Evolutionary conservation across 2,329 filamentous ascomycete genomes (phyloP).

Genomic region (Cucurbitaria berberidis): DNA sequence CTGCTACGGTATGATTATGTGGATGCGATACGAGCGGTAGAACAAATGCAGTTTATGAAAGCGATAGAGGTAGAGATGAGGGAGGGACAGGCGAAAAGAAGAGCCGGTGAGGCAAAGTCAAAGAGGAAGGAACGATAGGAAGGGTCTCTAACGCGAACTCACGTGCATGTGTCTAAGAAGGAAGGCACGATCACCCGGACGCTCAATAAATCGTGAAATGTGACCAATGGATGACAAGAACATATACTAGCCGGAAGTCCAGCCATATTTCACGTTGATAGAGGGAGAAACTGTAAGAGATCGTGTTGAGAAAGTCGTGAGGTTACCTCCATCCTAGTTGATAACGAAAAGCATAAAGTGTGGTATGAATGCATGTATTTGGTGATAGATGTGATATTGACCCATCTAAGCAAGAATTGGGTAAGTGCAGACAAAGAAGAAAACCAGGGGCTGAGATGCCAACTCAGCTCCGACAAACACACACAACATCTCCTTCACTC

Average conservation of each 20-base stretch:
- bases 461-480: conserved; percentile 40
- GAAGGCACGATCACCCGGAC: conserved; percentile 23
- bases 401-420: conserved; percentile 20
- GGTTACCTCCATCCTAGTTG: not conserved
- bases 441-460: conserved; percentile 24
- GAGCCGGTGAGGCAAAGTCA: not conserved
- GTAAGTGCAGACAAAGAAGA: conserved; percentile 16
- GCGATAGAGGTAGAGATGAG: not conserved
- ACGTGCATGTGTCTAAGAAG: conserved; percentile 19
- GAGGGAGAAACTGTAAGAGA: not conserved
- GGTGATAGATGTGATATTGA: conserved; percentile 23
- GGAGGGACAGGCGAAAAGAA: not conserved
- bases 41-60: not conserved
- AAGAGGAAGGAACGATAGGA: conserved; percentile 13
- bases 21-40: conserved; percentile 9
- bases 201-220: no score
- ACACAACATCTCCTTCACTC: conserved; percentile 29
- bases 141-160: conserved; percentile 21
- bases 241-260: no score
- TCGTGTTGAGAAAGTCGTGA: not conserved
- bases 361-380: conserved; percentile 17
- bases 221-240: no score
- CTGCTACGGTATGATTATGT: conserved; percentile 5
- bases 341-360: not conserved
- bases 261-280: not conserved